phyloP scores from a whole-genome alignment of 176 grass and related monocot genomes.

The Paspalum vaginatum region DNA sequence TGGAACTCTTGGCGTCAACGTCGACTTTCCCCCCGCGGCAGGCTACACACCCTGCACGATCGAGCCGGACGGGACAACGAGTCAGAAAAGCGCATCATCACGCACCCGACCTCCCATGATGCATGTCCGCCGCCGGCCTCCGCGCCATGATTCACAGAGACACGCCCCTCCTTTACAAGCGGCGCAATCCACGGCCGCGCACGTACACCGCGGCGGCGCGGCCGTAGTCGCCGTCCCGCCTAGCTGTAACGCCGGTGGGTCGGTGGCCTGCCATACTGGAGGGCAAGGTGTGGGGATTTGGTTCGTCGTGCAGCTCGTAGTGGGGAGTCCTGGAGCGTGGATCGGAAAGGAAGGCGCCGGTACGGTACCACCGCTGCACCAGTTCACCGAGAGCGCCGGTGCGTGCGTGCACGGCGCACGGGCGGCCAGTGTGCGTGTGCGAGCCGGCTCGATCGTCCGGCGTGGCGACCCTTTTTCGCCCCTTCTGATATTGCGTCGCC shows the following conservation, averaged over 20 bases:
- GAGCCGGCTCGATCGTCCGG: not conserved
- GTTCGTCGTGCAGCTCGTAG: not conserved
- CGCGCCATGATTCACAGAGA: not conserved
- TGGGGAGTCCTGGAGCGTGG: constrained; percentile 14
- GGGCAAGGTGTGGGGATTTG: constrained; percentile 1
- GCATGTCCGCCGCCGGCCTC: constrained; percentile 21
- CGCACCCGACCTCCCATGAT: constrained; percentile 23
- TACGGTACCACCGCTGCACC: constrained; percentile 4
- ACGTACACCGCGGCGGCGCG: constrained; percentile 21
- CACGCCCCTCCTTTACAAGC: constrained; percentile 33
- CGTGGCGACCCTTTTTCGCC: constrained; percentile 10
- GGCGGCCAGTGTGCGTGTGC: not conserved
- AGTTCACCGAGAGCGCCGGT: not conserved
- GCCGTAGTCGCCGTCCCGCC: constrained; percentile 6
- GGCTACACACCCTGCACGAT: not conserved
- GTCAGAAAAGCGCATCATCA: constrained; percentile 31
- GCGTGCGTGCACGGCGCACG: not conserved
- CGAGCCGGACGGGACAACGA: constrained; percentile 15
- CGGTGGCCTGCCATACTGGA: not conserved
- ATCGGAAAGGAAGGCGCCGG: not conserved
- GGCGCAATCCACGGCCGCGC: constrained; percentile 26
- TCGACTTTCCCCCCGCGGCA: constrained; percentile 32
- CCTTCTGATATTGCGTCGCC: constrained; percentile 42
- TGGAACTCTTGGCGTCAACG: constrained; percentile 33
- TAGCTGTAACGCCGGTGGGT: not conserved